Base-by-base conservation (phyloP, 352 stramenopile species). In the Pythium monospermum region DNA sequence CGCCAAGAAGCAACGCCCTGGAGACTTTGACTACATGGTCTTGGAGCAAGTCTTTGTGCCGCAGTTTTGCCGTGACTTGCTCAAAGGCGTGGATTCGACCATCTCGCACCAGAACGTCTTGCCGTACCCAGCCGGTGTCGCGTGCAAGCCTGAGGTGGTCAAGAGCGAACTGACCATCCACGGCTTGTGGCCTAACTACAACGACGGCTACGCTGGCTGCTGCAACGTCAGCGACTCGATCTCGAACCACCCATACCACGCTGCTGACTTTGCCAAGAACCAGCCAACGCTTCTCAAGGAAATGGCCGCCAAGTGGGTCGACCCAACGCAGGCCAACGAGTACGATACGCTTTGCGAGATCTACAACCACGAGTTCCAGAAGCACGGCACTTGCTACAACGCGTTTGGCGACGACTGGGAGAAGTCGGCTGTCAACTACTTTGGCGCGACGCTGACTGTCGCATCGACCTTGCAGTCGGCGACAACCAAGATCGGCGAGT, bases 21-120 rank as follows among this genome's bases (percentile, higher is more conserved):
- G 77, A 33, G 76, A 87, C 66, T 89, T 79, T 36, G 80, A 88
- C 69, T 89, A 84, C 59, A 53, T 91, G 37, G 48, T 89, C 43
- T 61, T 91, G 15, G 77, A 91, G 65, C 73, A 91, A 59, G 61
- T 91, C 52, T 91, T 83, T 59, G 66, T 84, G 44, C 80, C 80
- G 64, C 76, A 91, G 66, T 91, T 81, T 60, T 91, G 80, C 59
- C 80, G 80, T 31, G 80, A 91, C 54, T 59, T 91, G 40, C 69
- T 88, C 35, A 52, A 71, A 1, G 79, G 79, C 26, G 65, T 83
- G 16, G 79, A 91, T 61, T 79, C 68, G 54, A 91, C 79, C 33
- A 75, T 89, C 64, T 85, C 77, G 50, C 80, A 91, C 62, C 77
- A 85, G 64, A 87, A 87, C 53, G 76, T 91, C n/a, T 62, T 75